Conservation (phyloP, 2,329 filamentous ascomycete species). For the Ceratocystis ficicola region DNA sequence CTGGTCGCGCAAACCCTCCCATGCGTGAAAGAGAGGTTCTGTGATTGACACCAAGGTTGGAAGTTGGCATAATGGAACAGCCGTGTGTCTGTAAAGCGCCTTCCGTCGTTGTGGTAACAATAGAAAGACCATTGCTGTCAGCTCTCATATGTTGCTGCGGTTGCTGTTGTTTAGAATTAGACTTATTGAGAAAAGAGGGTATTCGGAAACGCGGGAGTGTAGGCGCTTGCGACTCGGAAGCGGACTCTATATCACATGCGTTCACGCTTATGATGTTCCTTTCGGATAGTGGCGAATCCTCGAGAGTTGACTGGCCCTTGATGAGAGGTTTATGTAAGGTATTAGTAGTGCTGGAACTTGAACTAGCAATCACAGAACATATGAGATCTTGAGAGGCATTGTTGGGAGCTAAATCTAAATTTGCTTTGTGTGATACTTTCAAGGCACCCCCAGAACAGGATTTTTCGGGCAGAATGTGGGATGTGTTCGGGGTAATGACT, state of each 20-base stretch:
- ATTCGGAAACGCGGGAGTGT: neutral
- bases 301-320: neutral
- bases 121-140: neutral
- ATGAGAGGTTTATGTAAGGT: neutral
- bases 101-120: constrained; percentile 5
- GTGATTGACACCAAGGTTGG: neutral
- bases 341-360: neutral
- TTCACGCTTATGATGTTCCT: neutral
- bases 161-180: neutral
- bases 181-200: neutral
- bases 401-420: too few species aligned
- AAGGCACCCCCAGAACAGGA: neutral
- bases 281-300: neutral
- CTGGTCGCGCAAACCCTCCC: neutral
- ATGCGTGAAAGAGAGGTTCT: neutral
- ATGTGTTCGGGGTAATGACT: neutral
- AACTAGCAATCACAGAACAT: neutral
- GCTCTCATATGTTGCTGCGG: neutral
- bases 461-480: neutral
- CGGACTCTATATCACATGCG: neutral
- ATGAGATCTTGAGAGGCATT: too few species aligned
- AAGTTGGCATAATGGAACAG: neutral
- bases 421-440: too few species aligned
- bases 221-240: neutral
- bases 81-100: neutral